phyloP scores from a whole-genome alignment of 2,329 filamentous ascomycete species.

The Aspergillus nomiae region DNA sequence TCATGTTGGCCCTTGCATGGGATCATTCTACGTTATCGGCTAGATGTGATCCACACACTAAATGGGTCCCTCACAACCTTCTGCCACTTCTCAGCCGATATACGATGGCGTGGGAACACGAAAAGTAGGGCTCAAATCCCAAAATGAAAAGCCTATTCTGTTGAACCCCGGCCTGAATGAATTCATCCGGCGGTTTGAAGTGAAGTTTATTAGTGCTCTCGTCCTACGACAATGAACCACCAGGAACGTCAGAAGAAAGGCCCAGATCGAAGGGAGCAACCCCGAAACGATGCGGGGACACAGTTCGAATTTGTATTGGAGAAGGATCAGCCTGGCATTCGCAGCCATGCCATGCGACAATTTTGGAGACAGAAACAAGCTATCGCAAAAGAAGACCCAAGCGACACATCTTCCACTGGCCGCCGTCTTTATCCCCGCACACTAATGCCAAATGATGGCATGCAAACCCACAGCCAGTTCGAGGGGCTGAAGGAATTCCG shows the following conservation, averaged over 20 bases:
- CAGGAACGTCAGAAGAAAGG: background rate
- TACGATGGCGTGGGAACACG: background rate
- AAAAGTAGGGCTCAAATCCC: background rate
- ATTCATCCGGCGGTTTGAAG: background rate
- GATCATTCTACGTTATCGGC: background rate
- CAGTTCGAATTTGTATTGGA: background rate
- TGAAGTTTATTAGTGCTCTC: background rate
- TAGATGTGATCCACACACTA: background rate
- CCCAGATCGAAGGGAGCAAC: background rate
- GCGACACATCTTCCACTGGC: background rate
- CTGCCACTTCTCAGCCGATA: background rate
- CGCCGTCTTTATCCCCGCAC: background rate
- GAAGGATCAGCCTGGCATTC: background rate
- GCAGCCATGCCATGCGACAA: background rate
- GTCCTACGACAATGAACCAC: background rate
- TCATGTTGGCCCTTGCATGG: background rate
- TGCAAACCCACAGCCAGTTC: background rate
- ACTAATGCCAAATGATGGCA: background rate
- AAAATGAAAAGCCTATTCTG: background rate
- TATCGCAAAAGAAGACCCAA: background rate
- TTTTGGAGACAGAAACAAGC: background rate
- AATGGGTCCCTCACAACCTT: background rate
- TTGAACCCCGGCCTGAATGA: background rate
- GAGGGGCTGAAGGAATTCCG: background rate
- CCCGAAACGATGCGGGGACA: background rate